These are phyloP conservation scores for Alternaria atra DNA, from an alignment of 2,329 filamentous ascomycete species.

Conservation along the genomic window DNA sequence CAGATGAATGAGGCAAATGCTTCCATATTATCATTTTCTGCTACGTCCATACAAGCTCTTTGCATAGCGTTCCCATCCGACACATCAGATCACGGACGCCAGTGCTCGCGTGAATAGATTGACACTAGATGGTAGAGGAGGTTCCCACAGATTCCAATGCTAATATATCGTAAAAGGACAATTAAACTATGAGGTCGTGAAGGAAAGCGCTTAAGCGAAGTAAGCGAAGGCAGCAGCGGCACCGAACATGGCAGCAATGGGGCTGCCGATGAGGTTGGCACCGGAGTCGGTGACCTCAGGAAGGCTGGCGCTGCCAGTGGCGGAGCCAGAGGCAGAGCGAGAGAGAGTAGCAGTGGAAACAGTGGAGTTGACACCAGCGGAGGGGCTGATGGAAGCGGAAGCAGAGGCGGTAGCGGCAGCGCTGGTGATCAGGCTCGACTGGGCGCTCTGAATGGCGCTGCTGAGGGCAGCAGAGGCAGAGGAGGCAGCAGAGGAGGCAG, in stretches of 20 bases:
- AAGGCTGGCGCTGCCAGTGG: constrained; percentile 25
- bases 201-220: constrained; percentile 44
- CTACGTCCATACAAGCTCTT: constrained; percentile 35
- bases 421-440: constrained; percentile 31
- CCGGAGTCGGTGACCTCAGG: constrained; percentile 29
- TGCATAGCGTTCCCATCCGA: constrained; percentile 27
- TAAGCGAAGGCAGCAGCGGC: constrained; percentile 54
- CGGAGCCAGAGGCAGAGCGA: constrained; percentile 22
- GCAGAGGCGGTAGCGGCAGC: constrained; percentile 36
- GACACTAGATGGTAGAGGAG: constrained; percentile 19
- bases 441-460: constrained; percentile 23
- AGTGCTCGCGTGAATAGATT: constrained; percentile 24
- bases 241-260: constrained; percentile 52
- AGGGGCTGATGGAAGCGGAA: constrained; percentile 31
- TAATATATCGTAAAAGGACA: constrained; percentile 25
- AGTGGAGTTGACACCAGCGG: constrained; percentile 39
- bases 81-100: constrained; percentile 4
- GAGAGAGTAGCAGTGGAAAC: constrained; percentile 37
- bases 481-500: constrained; percentile 12
- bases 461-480: constrained; percentile 20
- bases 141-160: constrained; percentile 28
- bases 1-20: not conserved
- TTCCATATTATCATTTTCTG: constrained; percentile 24
- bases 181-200: constrained; percentile 9
- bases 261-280: constrained; percentile 46